Evolutionary conservation across 1,284 basidiomycete genomes (phyloP), one percentile per base, ranked within the genome.

Genomic region (Pascua sp.): DNA sequence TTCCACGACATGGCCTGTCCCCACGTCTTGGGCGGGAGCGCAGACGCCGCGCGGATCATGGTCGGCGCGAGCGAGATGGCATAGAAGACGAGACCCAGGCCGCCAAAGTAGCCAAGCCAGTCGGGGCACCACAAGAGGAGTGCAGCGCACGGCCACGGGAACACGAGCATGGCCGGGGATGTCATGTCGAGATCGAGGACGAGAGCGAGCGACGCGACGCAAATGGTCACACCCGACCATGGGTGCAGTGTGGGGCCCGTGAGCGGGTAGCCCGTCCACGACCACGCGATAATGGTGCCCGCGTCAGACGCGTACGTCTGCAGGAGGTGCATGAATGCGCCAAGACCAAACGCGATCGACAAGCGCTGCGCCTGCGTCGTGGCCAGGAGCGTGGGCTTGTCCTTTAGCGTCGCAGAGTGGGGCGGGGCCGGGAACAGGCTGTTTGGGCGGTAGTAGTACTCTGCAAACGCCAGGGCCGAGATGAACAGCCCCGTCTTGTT

Each of bases 181-280:
- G 49, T 44, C 1, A 39, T 17, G 17, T 47, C 18, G 5, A 49
- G 4, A 17, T 44, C 37, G 11, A 49, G 16, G 8, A 46, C 24
- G 15, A 61, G 69, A 2, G 87, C 87, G 7, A 85, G 37, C 2
- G 80, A 80, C 66, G 89, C 84, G 1, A 83, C 83, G n/a, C 85
- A 64, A 45, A 92, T 80, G 24, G 89, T 87, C 42, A 90, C 68
- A 0, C 82, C 81, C 17, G 86, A 87, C 68, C 90, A 86, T 2
- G 87, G 77, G 67, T 90, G 85, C 2, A 91, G 86, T 10, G 86
- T 76, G 1, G 91, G 91, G 1, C 90, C 90, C 44, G 78, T 82
- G 58, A 83, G 68, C 0, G 93, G 90, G 66, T 87, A 95, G 2
- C 93, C 93, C 0, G 88, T 88, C 91, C 91, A 96, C 0, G 88